A percentile compares a stretch with the other conserved stretches of the same genome.
Evolutionary conservation across 139 green algal species (phyloP).

Genomic region (Volvox reticuliferus): DNA sequence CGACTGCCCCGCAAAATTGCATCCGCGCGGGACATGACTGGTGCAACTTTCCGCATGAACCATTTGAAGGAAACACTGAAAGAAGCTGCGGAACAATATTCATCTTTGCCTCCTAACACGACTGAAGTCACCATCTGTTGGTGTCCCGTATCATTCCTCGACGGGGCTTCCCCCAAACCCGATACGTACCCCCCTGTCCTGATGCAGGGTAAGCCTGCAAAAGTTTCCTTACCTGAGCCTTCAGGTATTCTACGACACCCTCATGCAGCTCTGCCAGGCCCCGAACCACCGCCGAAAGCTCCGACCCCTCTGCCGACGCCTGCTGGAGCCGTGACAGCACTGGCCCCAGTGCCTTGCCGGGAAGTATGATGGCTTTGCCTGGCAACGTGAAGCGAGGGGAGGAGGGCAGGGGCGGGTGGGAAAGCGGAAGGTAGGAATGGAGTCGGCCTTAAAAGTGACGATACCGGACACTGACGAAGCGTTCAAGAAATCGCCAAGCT

Average conservation of each 20-base stretch:
- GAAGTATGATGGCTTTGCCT: slow-evolving; percentile 65
- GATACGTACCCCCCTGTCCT: neutral
- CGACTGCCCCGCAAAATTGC: too few species aligned
- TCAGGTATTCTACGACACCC: slow-evolving; percentile 59
- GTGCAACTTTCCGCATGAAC: too few species aligned
- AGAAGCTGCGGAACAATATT: neutral
- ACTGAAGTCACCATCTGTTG: neutral
- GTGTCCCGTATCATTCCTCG: neutral
- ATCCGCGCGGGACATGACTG: too few species aligned
- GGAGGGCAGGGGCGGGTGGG: neutral
- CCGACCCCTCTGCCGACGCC: slow-evolving; percentile 24
- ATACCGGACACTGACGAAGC: too few species aligned
- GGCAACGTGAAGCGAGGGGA: neutral
- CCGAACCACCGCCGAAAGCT: neutral
- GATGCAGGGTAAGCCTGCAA: too few species aligned
- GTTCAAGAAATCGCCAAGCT: too few species aligned
- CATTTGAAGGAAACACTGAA: neutral
- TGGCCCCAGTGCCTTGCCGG: slow-evolving; percentile 69
- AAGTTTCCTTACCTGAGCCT: slow-evolving; percentile 11
- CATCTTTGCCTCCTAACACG: neutral
- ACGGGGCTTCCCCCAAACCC: neutral
- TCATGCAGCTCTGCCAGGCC: slow-evolving; percentile 58
- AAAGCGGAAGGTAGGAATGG: neutral
- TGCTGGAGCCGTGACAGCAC: slow-evolving; percentile 57
- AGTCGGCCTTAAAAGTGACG: too few species aligned